Percentiles rank a stretch among this genome's conserved stretches.
Evolutionary conservation across 257 asterid species (phyloP).

Genomic region (Solanum paucissectum): DNA sequence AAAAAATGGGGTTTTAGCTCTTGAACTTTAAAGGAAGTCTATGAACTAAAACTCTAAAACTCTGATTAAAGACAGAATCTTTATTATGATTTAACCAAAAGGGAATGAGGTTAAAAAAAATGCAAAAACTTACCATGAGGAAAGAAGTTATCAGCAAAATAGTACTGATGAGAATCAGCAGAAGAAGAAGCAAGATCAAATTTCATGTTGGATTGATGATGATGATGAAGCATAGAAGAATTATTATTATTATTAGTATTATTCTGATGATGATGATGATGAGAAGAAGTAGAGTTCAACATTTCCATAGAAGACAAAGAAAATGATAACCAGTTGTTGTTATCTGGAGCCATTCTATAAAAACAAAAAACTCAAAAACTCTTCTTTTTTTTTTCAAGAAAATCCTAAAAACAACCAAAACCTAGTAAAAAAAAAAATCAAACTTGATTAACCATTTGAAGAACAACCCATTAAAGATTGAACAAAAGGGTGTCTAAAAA

Average conservation of each 20-base stretch:
- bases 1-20: neutral
- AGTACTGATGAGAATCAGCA: conserved; percentile 44
- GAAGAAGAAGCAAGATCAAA: conserved; percentile 8
- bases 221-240: conserved; percentile 13
- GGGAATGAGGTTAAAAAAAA: neutral
- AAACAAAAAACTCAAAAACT: neutral
- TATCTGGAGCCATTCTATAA: conserved; percentile 54
- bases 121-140: conserved; percentile 28
- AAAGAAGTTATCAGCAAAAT: conserved; percentile 65
- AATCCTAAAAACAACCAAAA: neutral
- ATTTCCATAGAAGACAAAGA: conserved; percentile 74
- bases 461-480: neutral
- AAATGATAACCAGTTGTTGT: conserved; percentile 76
- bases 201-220: conserved; percentile 19
- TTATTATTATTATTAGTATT: neutral
- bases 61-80: neutral
- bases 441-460: neutral
- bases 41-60: neutral
- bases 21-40: neutral
- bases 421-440: neutral
- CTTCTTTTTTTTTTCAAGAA: neutral
- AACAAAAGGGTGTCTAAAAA: neutral
- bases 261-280: neutral
- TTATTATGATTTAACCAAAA: neutral
- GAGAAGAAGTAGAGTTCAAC: conserved; percentile 33